phyloP scores from a whole-genome alignment of 192 early-diverging fungal species.

The Backusella tarrabulga region DNA sequence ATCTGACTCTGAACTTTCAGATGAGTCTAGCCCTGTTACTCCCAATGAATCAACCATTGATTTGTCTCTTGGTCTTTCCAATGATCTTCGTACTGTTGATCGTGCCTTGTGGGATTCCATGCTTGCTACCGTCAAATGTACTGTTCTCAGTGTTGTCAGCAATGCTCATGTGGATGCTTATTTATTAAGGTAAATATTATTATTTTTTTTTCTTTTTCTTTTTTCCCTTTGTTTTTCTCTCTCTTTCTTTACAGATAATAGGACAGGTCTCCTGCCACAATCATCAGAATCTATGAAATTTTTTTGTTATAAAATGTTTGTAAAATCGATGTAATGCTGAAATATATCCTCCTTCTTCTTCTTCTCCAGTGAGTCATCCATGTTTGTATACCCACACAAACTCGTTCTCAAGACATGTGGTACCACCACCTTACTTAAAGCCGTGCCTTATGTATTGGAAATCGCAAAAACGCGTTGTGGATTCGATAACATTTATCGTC shows the following conservation, averaged over 20 bases:
- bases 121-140: constrained; percentile 91
- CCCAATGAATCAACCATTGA: constrained; percentile 14
- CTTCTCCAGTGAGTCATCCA: constrained; percentile 81
- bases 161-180: constrained; percentile 88
- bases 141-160: constrained; percentile 80
- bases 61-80: constrained; percentile 11
- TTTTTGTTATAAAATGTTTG: neutral
- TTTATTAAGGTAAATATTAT: constrained; percentile 65
- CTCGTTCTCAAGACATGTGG: constrained; percentile 97
- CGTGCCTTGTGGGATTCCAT: constrained; percentile 88
- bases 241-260: neutral
- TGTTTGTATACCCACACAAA: constrained; percentile 96
- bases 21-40: constrained; percentile 16
- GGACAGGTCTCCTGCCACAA: neutral
- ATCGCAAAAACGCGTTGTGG: constrained; percentile 72
- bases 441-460: constrained; percentile 82
- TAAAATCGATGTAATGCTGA: neutral
- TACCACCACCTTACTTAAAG: constrained; percentile 88
- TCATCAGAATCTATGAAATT: neutral
- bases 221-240: neutral
- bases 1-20: constrained; percentile 25
- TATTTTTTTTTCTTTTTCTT: neutral
- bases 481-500: constrained; percentile 68
- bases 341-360: neutral
- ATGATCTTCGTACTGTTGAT: constrained; percentile 59